Base-by-base conservation (phyloP, 2,329 filamentous ascomycete genomes). In the Beauveria asiatica region DNA sequence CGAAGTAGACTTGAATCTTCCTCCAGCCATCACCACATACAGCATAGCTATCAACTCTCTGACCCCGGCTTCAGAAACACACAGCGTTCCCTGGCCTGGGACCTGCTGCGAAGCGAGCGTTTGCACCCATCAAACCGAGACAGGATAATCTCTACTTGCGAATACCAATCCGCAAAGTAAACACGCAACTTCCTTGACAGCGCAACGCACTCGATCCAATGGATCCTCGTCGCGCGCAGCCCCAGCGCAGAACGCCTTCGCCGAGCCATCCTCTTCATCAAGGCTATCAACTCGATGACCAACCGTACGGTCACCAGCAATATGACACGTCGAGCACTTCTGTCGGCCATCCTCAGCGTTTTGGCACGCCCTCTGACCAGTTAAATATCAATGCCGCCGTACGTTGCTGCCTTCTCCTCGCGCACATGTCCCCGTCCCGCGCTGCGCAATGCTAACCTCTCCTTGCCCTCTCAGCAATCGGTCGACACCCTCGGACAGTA, bases 331-430 rank as follows among this genome's bases (percentile, higher is more conserved):
- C 72, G 19, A 64, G 67, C 52, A 69, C 61, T 7, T 62, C 63
- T 2, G 60, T 60, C 21, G 59, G 59, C 21, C 57, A 52, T 10
- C 48, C 56, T n/a, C 61, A 72, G 23, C 76, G 80, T 51, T 73
- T 78, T 30, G 74, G 77, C 62, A 86, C 84, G 21, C 84, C 87
- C 1, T 86, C 85, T 68, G 93, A 97, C 74, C 82, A 87, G 61
- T 78, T 97, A 56, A 85, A 88, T 61, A 81, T 92, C 64, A 92
- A 97, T 73, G 90, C 91, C 54, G 93, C 92, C 60, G 89, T 93
- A 74, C 79, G 88, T 82, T 30, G 25, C 39, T 45, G 11, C 52
- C 10, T 23, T 17, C 33, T 37, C 11, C 33, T 37, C 13, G 33
- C 17, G 25, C 41, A 19, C 5, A 45, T n/a, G 51, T 25, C 3